Base-by-base conservation (phyloP, 2,329 filamentous ascomycete genomes). In the Calonectria ilicicola region DNA sequence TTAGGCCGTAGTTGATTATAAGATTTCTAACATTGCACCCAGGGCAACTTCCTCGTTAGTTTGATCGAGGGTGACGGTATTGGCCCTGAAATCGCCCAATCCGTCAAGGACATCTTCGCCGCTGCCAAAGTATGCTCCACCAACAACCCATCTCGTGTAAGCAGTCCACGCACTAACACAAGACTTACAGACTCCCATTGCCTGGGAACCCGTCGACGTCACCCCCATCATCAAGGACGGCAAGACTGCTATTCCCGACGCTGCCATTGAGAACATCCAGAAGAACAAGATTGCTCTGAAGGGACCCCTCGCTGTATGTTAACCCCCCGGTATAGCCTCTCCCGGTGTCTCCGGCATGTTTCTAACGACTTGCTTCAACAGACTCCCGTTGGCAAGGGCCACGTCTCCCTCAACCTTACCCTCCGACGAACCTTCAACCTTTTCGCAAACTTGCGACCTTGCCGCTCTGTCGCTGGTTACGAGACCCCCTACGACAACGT, bases 21-120 rank as follows among this genome's bases (percentile, higher is more conserved):
- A 70, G 71, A 65, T 67, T 73, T 69, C 80, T 83, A 75, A 83
- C 71, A 72, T 70, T 17, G 44, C 56, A 49, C 78, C 73, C 81
- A 98, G 95, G 97, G 97, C 83, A 97, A 97, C 87, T 99, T 93
- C 91, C 94, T 94, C 71, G 97, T 99, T 82, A 96, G 95, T 81
- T 90, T 99, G 87, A 99, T 99, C 79, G 97, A 99, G 91, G 97
- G 97, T 87, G 97, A 99, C 83, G 97, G 97, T 85, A 99, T 99
- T 85, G 97, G 97, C 74, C 97, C 97, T 77, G 96, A 99, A 89
- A 99, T 99, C 84, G 93, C 97, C 78, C 93, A 98, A 87, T 97
- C 97, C 64, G 96, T 99, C 83, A 99, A 98, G 92, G 95, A 98
- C 86, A 99, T 99, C 87, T 99, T 98, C 89, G 90, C 92, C 82